Base-by-base conservation (phyloP, 1,284 basidiomycete species). In the Apiotrichum mycotoxinovorans region DNA sequence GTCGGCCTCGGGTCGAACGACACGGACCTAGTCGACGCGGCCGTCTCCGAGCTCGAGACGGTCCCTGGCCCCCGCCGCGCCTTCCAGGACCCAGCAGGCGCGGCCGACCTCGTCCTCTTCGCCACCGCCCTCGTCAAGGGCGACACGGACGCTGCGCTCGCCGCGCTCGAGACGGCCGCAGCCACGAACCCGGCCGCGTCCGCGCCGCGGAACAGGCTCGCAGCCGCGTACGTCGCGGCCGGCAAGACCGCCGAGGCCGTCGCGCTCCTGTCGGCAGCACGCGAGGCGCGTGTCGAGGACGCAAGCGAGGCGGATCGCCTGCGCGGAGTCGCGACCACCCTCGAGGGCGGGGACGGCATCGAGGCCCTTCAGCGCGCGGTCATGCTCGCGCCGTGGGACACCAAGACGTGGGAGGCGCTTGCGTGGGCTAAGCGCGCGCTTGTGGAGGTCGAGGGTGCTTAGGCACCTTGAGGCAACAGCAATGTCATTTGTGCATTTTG, bases 1-100 rank as follows among this genome's bases (percentile, higher is more conserved):
- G 89, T 95, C 82, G 93, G 89, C 11, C 85, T 92, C 55, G 77
- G 91, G 23, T 87, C 86, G 0, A 80, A 82, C 26, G 93, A 96
- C 68, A 84, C 86, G 25, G 84, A 83, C 51, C 81, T 96, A 20
- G 82, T 94, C 17, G 91, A 95, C 68, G 93, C 93, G 0, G 88
- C 91, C 0, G 78, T 94, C 11, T 85, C 88, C 0, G 93, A 96
- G 70, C 84, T 95, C 20, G 78, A 87, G 14, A 41, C 64, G 3
- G 60, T 67, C 3, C 57, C 68, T 0, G 15, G 65, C 10, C 33
- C 54, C 4, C 54, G 60, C 12, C 51, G 66, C 15, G 49, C 60
- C n/a, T 37, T 33, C 3, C 60, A 70, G 51, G 72, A 74, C 52
- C 63, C 69, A 5, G 25, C 51, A 11, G 68, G 66, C 20, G 62